phyloP scores from a whole-genome alignment of 306 rosid genomes.

The Lagenaria siceraria region DNA sequence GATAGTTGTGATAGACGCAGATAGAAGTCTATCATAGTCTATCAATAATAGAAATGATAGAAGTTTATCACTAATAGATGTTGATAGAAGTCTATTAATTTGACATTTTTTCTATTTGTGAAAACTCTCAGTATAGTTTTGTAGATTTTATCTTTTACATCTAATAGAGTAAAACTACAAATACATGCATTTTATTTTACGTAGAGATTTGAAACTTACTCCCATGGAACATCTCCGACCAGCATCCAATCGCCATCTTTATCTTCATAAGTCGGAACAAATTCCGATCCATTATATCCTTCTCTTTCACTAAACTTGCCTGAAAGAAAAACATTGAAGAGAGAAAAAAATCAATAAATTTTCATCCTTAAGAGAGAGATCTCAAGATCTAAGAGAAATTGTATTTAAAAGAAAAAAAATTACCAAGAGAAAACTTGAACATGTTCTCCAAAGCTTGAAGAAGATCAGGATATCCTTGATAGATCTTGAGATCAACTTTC shows the following conservation, averaged over 20 bases:
- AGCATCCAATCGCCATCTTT: conserved; percentile 57
- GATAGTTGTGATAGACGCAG: too few species aligned
- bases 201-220: conserved; percentile 15
- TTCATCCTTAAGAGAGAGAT: background rate
- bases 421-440: conserved; percentile 39
- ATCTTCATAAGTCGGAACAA: conserved; percentile 39
- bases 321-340: background rate
- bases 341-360: background rate
- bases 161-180: too few species aligned
- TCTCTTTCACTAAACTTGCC: conserved; percentile 21
- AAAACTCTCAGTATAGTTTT: too few species aligned
- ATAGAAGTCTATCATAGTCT: too few species aligned
- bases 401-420: background rate
- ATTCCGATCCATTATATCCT: conserved; percentile 33
- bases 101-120: too few species aligned
- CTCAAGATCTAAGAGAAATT: background rate
- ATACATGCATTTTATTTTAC: background rate
- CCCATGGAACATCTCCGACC: conserved; percentile 51
- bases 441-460: conserved; percentile 33
- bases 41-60: too few species aligned
- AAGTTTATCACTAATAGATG: too few species aligned
- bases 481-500: conserved; percentile 32
- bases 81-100: too few species aligned
- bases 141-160: too few species aligned
- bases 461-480: conserved; percentile 32